Conservation (phyloP, 2,329 filamentous ascomycete species). For the Emergomyces pasteurianus region DNA sequence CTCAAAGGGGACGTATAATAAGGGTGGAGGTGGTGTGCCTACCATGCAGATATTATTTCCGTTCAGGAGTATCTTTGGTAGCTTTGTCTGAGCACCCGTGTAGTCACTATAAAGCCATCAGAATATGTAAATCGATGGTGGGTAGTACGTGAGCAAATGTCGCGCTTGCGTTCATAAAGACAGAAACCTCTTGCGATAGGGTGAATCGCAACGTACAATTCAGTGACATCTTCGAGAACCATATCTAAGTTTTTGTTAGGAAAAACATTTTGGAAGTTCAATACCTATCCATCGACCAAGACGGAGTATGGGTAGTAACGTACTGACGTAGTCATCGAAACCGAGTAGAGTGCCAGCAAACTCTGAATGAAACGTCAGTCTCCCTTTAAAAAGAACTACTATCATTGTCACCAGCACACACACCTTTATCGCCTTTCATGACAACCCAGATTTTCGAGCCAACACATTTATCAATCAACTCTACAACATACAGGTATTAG, state of each 20-base stretch:
- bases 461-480: constrained; percentile 98
- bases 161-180: not conserved
- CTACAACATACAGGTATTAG: constrained; percentile 34
- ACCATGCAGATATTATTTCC: constrained; percentile 99
- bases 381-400: not conserved
- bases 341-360: constrained; percentile 90
- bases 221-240: constrained; percentile 93
- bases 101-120: constrained; percentile 56
- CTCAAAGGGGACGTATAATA: not conserved
- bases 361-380: constrained; percentile 45
- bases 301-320: constrained; percentile 36
- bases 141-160: not conserved
- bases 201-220: constrained; percentile 57
- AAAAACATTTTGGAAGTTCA: not conserved
- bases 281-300: not conserved
- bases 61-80: constrained; percentile 89
- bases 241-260: constrained; percentile 54
- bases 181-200: not conserved
- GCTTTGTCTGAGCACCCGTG: constrained; percentile 71
- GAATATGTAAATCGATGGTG: not conserved
- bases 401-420: constrained; percentile 5
- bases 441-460: constrained; percentile 97
- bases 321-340: constrained; percentile 99
- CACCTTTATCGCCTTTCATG: constrained; percentile 99
- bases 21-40: constrained; percentile 19